phyloP scores from a whole-genome alignment of 192 early-diverging fungal species.

The Neocallimastix lanati region DNA sequence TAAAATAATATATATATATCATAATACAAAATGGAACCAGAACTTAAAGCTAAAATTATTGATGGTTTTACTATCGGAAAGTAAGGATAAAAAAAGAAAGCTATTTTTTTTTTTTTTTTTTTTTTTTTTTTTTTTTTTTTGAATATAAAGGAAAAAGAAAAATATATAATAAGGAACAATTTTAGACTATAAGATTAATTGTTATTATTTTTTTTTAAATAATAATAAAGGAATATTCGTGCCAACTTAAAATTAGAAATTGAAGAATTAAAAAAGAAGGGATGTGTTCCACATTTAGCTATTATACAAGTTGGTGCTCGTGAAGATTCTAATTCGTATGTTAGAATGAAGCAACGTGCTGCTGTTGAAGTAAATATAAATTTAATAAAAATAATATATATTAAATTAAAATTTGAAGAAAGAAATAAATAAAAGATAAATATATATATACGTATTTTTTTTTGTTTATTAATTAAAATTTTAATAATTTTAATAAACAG shows the following conservation, averaged over 20 bases:
- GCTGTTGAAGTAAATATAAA: constrained; percentile 63
- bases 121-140: no score
- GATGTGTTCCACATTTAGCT: constrained; percentile 64
- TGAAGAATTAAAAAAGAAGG: constrained; percentile 26
- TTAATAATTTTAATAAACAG: constrained; percentile 19
- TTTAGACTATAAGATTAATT: no score
- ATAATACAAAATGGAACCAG: not conserved
- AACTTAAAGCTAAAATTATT: not conserved
- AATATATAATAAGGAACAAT: no score
- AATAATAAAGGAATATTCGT: constrained; percentile 24
- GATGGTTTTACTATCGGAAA: not conserved
- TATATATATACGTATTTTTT: no score
- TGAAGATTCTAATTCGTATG: constrained; percentile 86
- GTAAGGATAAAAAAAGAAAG: not conserved
- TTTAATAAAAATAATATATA: no score
- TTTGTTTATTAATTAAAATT: no score
- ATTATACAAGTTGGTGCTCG: constrained; percentile 84
- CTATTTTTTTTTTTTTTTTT: no score
- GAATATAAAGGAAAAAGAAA: no score
- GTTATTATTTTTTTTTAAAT: not conserved
- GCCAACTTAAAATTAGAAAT: constrained; percentile 50
- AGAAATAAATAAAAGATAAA: no score
- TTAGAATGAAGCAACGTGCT: constrained; percentile 81
- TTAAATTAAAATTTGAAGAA: no score
- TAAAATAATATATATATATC: no score